Percentiles rank a stretch among this genome's conserved stretches.
Conservation (phyloP, 768 basidiomycete genomes). For the Amanita phalloides region DNA sequence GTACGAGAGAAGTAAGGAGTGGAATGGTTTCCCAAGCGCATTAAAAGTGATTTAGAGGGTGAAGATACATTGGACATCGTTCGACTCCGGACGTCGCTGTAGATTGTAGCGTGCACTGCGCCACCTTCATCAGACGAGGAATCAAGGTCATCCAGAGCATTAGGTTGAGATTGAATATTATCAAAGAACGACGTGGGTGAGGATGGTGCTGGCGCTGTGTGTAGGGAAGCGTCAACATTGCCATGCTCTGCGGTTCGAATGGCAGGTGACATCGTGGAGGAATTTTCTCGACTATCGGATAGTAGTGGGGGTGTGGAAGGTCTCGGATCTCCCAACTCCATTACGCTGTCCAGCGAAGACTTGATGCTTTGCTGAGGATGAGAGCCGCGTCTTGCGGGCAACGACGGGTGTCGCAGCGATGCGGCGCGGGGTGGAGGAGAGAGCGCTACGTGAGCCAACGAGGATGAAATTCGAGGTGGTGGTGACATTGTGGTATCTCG, state of each 20-base stretch:
- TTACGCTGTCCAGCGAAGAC: constrained; percentile 14
- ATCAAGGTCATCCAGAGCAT: constrained; percentile 66
- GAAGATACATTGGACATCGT: constrained; percentile 25
- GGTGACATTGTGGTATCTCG: constrained; percentile 36
- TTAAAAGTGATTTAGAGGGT: constrained; percentile 30
- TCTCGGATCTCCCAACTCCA: constrained; percentile 28
- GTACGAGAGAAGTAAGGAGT: constrained; percentile 46
- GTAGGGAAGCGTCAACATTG: constrained; percentile 32
- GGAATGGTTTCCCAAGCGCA: constrained; percentile 60
- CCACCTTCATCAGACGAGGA: constrained; percentile 42
- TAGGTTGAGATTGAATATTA: constrained; percentile 55
- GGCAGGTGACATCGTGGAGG: constrained; percentile 18
- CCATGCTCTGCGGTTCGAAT: constrained; percentile 37
- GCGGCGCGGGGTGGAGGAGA: constrained; percentile 40
- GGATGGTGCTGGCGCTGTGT: constrained; percentile 53
- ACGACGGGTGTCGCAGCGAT: neutral
- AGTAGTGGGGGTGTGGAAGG: constrained; percentile 33
- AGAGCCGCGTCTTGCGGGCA: neutral
- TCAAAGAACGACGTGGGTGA: constrained; percentile 71
- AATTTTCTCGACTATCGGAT: constrained; percentile 19
- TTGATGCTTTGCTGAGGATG: neutral
- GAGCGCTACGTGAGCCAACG: constrained; percentile 42
- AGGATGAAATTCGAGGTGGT: constrained; percentile 58
- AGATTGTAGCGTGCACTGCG: constrained; percentile 15
- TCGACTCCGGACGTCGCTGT: constrained; percentile 16